These are phyloP conservation scores for Globisporangium apiculatum DNA, from an alignment of 352 stramenopile species.

Conservation along the genomic window DNA sequence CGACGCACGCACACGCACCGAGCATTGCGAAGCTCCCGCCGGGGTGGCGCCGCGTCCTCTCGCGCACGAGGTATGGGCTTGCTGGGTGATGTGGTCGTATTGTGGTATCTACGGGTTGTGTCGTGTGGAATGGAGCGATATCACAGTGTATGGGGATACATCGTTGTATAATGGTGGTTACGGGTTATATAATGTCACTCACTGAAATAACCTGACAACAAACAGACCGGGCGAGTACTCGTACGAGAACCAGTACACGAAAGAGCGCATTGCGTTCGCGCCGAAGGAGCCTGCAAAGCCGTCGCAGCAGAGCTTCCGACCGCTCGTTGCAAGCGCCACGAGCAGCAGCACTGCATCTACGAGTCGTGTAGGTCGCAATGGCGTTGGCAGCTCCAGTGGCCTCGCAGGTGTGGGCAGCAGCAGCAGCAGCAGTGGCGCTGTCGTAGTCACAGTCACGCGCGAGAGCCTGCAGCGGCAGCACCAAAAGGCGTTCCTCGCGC, in stretches of 20 bases:
- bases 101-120: background rate
- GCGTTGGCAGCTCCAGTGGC: background rate
- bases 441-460: constrained; percentile 57
- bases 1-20: constrained; percentile 28
- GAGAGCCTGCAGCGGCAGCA: constrained; percentile 82
- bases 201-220: background rate
- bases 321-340: constrained; percentile 6
- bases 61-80: constrained; percentile 42
- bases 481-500: constrained; percentile 72
- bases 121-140: background rate
- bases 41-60: constrained; percentile 77
- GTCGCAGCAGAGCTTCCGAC: constrained; percentile 79
- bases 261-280: constrained; percentile 82
- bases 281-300: constrained; percentile 81
- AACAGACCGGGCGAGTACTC: constrained; percentile 73
- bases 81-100: too few relatives aligned
- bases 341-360: constrained; percentile 3
- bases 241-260: constrained; percentile 88
- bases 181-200: background rate
- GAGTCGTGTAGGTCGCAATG: background rate
- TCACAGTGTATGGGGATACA: too few relatives aligned
- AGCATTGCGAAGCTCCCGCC: constrained; percentile 62
- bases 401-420: background rate
- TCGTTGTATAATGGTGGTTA: background rate
- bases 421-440: background rate